Evolutionary conservation across 345 rosid genomes (phyloP).

Genomic region (Melastoma malabathricum): DNA sequence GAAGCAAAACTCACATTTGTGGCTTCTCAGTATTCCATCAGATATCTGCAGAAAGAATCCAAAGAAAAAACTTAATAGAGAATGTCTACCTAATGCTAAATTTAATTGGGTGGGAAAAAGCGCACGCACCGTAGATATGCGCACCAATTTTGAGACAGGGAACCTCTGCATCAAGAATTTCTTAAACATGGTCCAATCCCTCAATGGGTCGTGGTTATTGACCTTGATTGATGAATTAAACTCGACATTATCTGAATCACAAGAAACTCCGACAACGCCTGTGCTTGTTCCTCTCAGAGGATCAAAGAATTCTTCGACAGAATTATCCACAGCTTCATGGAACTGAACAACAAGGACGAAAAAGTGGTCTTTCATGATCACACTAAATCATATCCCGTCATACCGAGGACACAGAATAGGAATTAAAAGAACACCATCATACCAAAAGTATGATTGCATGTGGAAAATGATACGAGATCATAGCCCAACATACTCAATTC

Average conservation of each 20-base stretch:
- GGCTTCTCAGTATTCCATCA: conserved; percentile 41
- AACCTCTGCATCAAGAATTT: conserved; percentile 77
- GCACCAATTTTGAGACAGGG: conserved; percentile 61
- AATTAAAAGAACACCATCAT: too few species aligned
- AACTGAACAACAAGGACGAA: background rate
- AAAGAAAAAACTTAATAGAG: too few species aligned
- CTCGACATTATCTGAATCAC: conserved; percentile 13
- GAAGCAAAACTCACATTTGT: conserved; percentile 34
- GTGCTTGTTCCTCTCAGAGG: conserved; percentile 40
- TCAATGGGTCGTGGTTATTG: conserved; percentile 20
- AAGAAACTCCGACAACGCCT: conserved; percentile 14
- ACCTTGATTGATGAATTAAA: conserved; percentile 15
- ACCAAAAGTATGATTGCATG: too few species aligned
- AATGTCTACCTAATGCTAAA: background rate
- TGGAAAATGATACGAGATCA: too few species aligned
- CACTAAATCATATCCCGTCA: too few species aligned
- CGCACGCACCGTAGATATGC: conserved; percentile 50
- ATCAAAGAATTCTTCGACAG: conserved; percentile 44
- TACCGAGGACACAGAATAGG: too few species aligned
- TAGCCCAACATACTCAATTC: too few species aligned
- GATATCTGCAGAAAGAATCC: conserved; percentile 42
- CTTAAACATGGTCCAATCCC: conserved; percentile 71
- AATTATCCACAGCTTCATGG: conserved; percentile 22
- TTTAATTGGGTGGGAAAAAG: background rate
- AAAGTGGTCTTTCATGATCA: too few species aligned